A percentile compares a stretch with the other conserved stretches of the same genome.
Conservation (phyloP, 768 basidiomycete genomes). For the Lentinula aciculospora region DNA sequence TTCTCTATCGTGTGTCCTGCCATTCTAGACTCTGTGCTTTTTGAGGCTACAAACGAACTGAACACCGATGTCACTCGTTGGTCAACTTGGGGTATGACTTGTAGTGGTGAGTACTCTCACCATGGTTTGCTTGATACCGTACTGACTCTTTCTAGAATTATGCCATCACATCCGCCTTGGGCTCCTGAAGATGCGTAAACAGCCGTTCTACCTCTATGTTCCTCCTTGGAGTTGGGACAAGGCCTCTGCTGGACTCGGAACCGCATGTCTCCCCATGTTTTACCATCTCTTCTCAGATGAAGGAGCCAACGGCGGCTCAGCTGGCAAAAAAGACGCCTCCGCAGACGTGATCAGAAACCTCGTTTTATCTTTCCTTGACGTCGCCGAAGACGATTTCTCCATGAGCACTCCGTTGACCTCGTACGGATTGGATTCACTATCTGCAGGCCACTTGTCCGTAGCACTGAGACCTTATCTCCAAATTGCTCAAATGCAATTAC, state of each 20-base stretch:
- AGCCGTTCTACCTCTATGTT: slow-evolving; percentile 16
- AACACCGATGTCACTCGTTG: slow-evolving; percentile 4
- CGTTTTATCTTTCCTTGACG: slow-evolving; percentile 12
- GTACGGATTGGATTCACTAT: slow-evolving; percentile 26
- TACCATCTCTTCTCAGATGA: slow-evolving; percentile 11
- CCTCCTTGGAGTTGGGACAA: slow-evolving; percentile 19
- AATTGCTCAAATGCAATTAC: slow-evolving; percentile 22
- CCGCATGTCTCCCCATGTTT: slow-evolving; percentile 9
- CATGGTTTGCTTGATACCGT: background rate
- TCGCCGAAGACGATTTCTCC: slow-evolving; percentile 19
- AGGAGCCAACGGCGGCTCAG: background rate
- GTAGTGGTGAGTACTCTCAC: slow-evolving; percentile 7
- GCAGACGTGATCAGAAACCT: background rate
- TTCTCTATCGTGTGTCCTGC: slow-evolving; percentile 16
- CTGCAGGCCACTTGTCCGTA: slow-evolving; percentile 22
- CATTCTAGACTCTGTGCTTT: slow-evolving; percentile 11
- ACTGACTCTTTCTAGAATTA: slow-evolving; percentile 12
- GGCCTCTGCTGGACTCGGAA: slow-evolving; percentile 13
- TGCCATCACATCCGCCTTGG: slow-evolving; percentile 20
- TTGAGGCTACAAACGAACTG: slow-evolving; percentile 4
- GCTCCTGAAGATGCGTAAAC: slow-evolving; percentile 14
- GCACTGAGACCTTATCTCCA: slow-evolving; percentile 16
- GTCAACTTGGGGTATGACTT: slow-evolving; percentile 12
- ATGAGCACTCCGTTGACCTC: slow-evolving; percentile 20
- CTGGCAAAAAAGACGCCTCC: background rate